Conservation (phyloP, 495 filamentous ascomycete genomes). For the Xylaria longipes region DNA sequence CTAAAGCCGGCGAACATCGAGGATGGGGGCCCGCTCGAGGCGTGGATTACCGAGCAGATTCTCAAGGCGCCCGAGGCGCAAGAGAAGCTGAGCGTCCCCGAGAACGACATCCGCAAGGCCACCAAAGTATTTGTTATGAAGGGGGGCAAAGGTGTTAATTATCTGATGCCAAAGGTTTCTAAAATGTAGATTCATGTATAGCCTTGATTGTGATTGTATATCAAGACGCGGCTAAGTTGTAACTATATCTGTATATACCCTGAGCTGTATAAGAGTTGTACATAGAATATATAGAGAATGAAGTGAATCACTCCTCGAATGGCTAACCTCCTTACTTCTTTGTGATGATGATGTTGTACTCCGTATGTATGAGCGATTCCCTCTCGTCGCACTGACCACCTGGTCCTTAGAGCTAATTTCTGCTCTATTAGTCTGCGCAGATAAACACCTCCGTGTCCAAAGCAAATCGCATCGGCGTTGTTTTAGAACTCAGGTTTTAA, state of each 20-base stretch:
- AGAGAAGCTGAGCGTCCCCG: conserved; percentile 53
- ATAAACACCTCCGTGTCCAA: neutral
- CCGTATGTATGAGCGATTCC: neutral
- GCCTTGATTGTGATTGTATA: neutral
- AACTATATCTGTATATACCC: conserved; percentile 20
- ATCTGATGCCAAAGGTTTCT: conserved; percentile 52
- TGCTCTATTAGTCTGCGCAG: neutral
- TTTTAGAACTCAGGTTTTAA: neutral
- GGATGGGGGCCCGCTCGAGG: conserved; percentile 43
- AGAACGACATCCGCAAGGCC: conserved; percentile 47
- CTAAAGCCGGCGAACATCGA: conserved; percentile 40
- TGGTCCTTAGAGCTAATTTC: neutral
- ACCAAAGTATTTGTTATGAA: conserved; percentile 59
- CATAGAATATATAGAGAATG: neutral
- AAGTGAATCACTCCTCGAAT: neutral
- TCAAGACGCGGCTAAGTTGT: conserved; percentile 7
- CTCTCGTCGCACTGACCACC: conserved; percentile 4
- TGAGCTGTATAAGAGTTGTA: neutral
- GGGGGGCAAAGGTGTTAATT: conserved; percentile 63
- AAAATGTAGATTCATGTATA: conserved; percentile 12
- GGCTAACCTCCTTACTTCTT: neutral
- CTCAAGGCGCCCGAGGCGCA: conserved; percentile 48
- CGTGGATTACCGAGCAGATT: conserved; percentile 64
- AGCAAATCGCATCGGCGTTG: neutral
- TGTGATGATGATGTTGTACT: neutral